Percentiles rank a stretch among this genome's conserved stretches.
Evolutionary conservation across 75 land plant species (phyloP).

Genomic region (Selaginella tamariscina): DNA sequence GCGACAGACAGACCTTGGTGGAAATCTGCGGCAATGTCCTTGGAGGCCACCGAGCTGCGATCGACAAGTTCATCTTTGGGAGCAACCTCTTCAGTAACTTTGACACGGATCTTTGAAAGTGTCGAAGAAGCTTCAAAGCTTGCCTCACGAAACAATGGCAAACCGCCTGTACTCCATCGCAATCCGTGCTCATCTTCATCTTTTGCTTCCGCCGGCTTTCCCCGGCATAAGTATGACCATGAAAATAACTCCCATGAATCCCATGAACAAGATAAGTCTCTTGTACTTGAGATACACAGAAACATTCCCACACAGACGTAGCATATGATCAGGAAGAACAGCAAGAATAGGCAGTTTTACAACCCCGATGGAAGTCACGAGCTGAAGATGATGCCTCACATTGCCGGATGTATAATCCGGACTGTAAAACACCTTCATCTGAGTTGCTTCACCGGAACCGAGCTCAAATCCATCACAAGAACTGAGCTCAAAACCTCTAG

Average conservation of each 20-base stretch:
- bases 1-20: background rate
- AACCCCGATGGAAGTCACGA: background rate
- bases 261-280: background rate
- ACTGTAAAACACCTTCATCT: background rate
- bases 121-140: background rate
- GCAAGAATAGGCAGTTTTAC: background rate
- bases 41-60: background rate
- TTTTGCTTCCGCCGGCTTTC: background rate
- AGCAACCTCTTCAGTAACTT: background rate
- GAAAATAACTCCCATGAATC: background rate
- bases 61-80: background rate
- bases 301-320: background rate
- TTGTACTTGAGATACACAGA: background rate
- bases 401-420: background rate
- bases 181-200: background rate
- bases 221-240: background rate
- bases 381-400: background rate
- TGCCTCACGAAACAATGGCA: background rate
- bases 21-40: background rate
- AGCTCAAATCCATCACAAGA: background rate
- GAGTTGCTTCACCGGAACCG: background rate
- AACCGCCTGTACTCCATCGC: background rate
- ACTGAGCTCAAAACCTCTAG: background rate
- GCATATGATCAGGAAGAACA: background rate
- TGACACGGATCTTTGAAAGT: background rate